These are phyloP conservation scores for Alectoria sarmentosa DNA, from an alignment of 495 filamentous ascomycete genomes.

Conservation along the genomic window DNA sequence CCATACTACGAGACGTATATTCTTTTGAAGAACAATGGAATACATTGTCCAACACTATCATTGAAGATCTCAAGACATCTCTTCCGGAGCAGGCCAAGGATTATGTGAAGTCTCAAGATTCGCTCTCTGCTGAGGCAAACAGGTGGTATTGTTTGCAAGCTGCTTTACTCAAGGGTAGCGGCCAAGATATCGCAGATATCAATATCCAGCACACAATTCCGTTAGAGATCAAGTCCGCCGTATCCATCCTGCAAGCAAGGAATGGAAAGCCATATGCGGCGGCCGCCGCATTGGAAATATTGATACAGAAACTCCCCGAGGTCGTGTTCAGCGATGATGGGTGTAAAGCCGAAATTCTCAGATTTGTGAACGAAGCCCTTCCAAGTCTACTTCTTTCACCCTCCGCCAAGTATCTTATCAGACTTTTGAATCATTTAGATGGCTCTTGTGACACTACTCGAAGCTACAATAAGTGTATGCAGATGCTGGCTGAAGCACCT, in stretches of 20 bases:
- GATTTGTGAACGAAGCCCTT: slow-evolving; percentile 42
- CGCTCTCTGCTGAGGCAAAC: slow-evolving; percentile 50
- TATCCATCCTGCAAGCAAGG: slow-evolving; percentile 45
- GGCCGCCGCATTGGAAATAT: slow-evolving; percentile 54
- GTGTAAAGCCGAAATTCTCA: slow-evolving; percentile 27
- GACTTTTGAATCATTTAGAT: slow-evolving; percentile 26
- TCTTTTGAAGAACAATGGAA: slow-evolving; percentile 47
- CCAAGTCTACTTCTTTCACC: slow-evolving; percentile 48
- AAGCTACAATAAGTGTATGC: slow-evolving; percentile 27
- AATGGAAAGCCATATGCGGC: slow-evolving; percentile 82
- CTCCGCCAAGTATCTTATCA: slow-evolving; percentile 42
- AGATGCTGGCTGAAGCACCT: slow-evolving; percentile 24
- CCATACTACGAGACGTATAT: slow-evolving; percentile 25
- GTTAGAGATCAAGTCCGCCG: slow-evolving; percentile 42
- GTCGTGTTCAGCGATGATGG: slow-evolving; percentile 24
- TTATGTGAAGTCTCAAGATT: slow-evolving; percentile 60
- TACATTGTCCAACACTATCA: slow-evolving; percentile 45
- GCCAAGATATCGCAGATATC: slow-evolving; percentile 18
- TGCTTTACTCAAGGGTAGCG: slow-evolving; percentile 34
- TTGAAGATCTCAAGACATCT: slow-evolving; percentile 59
- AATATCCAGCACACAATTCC: slow-evolving; percentile 30
- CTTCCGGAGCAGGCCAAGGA: slow-evolving; percentile 72
- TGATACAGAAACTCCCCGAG: slow-evolving; percentile 38
- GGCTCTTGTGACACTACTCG: slow-evolving; percentile 23
- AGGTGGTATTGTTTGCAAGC: slow-evolving; percentile 57